A percentile compares a stretch with the other conserved stretches of the same genome.
Evolutionary conservation across 2,329 filamentous ascomycete species (phyloP).

Genomic region (Fusarium armeniacum): DNA sequence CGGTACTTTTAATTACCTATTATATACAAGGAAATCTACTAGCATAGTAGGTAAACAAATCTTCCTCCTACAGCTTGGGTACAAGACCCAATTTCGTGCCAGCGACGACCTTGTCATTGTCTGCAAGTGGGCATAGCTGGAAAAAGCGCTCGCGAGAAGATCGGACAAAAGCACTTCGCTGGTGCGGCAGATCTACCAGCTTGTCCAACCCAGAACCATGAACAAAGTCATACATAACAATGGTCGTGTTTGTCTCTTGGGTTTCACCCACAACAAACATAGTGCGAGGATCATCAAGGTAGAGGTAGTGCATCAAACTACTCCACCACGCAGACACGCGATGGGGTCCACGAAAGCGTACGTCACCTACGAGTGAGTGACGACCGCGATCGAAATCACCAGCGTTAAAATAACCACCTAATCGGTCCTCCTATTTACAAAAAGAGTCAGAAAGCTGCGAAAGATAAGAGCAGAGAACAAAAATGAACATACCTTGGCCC

Average conservation of each 20-base stretch:
- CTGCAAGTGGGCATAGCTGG: conserved; percentile 72
- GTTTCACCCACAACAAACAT: conserved; percentile 76
- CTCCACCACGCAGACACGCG: conserved; percentile 74
- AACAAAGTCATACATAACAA: conserved; percentile 80
- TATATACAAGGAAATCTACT: background rate
- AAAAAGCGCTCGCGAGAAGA: conserved; percentile 78
- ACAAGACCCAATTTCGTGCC: conserved; percentile 67
- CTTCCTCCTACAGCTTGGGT: conserved; percentile 64
- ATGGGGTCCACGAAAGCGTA: conserved; percentile 71
- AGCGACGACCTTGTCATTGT: conserved; percentile 68
- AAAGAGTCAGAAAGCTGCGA: conserved; percentile 7
- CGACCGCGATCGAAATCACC: conserved; percentile 70
- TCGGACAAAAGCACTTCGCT: conserved; percentile 76
- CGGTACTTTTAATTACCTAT: no score
- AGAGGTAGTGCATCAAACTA: conserved; percentile 73
- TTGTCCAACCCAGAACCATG: conserved; percentile 81
- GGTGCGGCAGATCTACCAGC: conserved; percentile 79
- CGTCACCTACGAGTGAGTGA: conserved; percentile 71
- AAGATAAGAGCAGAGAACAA: background rate
- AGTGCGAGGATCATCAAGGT: conserved; percentile 72
- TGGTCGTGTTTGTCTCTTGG: conserved; percentile 76
- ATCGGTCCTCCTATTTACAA: conserved; percentile 63
- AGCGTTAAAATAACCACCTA: conserved; percentile 69
- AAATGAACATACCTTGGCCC: conserved; percentile 68
- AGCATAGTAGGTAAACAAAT: no score